Base-by-base conservation (phyloP, 2,329 filamentous ascomycete genomes). In the Phaeosphaeria sp. region DNA sequence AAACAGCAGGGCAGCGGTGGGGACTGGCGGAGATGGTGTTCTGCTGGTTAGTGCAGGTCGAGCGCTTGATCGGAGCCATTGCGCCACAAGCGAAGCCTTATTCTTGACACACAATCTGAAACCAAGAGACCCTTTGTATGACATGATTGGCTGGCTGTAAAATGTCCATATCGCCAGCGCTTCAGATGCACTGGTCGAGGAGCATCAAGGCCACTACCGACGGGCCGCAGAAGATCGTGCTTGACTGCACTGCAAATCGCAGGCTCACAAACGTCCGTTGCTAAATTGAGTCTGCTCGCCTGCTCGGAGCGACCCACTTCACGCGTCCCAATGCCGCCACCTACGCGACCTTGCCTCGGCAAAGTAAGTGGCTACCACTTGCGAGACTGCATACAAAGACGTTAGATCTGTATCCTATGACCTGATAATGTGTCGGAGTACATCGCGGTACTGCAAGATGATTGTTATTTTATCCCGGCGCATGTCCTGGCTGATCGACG, bases 1-100 rank as follows among this genome's bases (percentile, higher is more conserved):
- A 75, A 76, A 76, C 72, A 72, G 54, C 64, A 66, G 59, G 63
- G 58, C 56, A 60, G 54, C 58, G 62, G 64, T 59, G 65, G n/a
- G n/a, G n/a, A n/a, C n/a, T n/a, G n/a, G n/a, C n/a, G n/a, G n/a
- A n/a, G 56, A 71, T 71, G 73, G 69, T 72, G 46, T 60, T 55
- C 64, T n/a, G 65, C 55, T 46, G n/a, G n/a, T 54, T 66, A 18
- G 13, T 5, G 36, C n/a, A 18, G 64, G 63, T 50, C 50, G 66
- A 64, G 70, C 72, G 20, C 41, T n/a, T 43, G 6, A 41, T 6
- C 41, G 3, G n/a, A 20, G 20, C 11, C 41, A 9, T 20, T 36
- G 13, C 6, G 9, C 30, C 13, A 13, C 66, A 71, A 71, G 71
- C 44, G 67, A 72, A 66, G 60, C 50, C 47, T 50, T 54, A 25